These are phyloP conservation scores for Zea mays DNA, from an alignment of 176 grass and related monocot species.

Conservation along the genomic window DNA sequence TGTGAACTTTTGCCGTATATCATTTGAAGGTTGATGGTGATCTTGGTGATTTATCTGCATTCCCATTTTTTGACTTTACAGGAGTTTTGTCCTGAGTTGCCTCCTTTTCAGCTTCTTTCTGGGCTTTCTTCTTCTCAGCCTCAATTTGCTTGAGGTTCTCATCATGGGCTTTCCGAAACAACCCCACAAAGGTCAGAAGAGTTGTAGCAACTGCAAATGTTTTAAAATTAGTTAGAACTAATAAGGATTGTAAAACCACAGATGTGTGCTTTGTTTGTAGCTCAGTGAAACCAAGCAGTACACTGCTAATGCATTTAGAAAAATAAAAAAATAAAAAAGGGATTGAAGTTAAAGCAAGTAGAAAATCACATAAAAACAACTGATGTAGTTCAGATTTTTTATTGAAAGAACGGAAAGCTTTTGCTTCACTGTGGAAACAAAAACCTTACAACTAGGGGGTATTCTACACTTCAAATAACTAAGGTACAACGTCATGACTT, in stretches of 20 bases:
- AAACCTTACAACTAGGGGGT: background rate
- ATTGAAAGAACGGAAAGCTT: background rate
- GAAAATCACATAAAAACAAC: conserved; percentile 22
- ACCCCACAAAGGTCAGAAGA: conserved; percentile 74
- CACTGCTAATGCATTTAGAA: background rate
- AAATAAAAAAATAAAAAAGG: background rate
- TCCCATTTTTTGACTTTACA: conserved; percentile 48
- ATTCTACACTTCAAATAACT: background rate
- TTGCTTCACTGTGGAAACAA: background rate
- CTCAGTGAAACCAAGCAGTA: background rate
- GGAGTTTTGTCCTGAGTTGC: conserved; percentile 53
- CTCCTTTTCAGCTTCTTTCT: conserved; percentile 81
- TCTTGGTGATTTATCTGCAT: conserved; percentile 49
- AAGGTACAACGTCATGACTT: too few relatives aligned
- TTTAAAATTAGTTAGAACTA: conserved; percentile 28
- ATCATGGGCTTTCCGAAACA: conserved; percentile 74
- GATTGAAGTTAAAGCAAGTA: conserved; percentile 20
- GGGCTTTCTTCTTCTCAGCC: conserved; percentile 81
- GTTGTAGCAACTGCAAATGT: conserved; percentile 74
- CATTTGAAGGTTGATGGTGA: conserved; percentile 41
- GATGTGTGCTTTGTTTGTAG: background rate
- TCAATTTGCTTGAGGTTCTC: conserved; percentile 86
- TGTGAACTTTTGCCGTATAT: conserved; percentile 1
- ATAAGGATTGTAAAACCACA: conserved; percentile 27
- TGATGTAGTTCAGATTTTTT: background rate